Conservation (phyloP, 2,329 filamentous ascomycete genomes). For the Aspergillus versicolor region DNA sequence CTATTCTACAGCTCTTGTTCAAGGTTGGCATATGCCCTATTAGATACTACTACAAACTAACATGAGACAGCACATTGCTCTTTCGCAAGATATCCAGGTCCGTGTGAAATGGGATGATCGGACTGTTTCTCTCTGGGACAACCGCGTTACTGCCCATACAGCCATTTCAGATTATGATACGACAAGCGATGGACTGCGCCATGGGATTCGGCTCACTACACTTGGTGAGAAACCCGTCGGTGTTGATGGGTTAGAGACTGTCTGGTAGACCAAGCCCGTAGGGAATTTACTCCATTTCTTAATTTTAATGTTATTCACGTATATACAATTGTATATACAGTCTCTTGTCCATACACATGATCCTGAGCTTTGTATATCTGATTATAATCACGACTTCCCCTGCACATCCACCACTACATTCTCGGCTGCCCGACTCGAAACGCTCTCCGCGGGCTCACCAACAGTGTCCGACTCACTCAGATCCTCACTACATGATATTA, state of each 20-base stretch:
- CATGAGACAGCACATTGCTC: neutral
- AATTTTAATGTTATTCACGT: too few relatives aligned
- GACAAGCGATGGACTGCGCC: neutral
- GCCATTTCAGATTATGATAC: constrained; percentile 7
- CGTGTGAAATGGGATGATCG: constrained; percentile 13
- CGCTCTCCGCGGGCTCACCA: neutral
- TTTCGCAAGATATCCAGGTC: constrained; percentile 11
- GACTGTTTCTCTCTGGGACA: constrained; percentile 11
- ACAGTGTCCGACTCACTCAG: neutral
- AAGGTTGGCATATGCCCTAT: neutral
- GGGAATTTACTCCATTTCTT: too few relatives aligned
- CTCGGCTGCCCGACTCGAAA: neutral
- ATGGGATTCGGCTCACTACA: constrained; percentile 4
- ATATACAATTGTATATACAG: too few relatives aligned
- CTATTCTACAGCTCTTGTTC: constrained; percentile 8
- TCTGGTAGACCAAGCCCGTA: neutral
- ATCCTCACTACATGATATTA: neutral
- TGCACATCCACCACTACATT: neutral
- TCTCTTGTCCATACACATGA: too few relatives aligned
- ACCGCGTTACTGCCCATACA: constrained; percentile 10
- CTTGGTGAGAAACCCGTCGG: constrained; percentile 5
- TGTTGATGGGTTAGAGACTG: constrained; percentile 7
- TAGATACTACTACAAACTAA: neutral
- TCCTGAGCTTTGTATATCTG: too few relatives aligned
- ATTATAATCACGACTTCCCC: neutral